Percentiles rank a stretch among this genome's conserved stretches.
Evolutionary conservation across 2,329 filamentous ascomycete species (phyloP).

Genomic region (Colletotrichum somersetense): DNA sequence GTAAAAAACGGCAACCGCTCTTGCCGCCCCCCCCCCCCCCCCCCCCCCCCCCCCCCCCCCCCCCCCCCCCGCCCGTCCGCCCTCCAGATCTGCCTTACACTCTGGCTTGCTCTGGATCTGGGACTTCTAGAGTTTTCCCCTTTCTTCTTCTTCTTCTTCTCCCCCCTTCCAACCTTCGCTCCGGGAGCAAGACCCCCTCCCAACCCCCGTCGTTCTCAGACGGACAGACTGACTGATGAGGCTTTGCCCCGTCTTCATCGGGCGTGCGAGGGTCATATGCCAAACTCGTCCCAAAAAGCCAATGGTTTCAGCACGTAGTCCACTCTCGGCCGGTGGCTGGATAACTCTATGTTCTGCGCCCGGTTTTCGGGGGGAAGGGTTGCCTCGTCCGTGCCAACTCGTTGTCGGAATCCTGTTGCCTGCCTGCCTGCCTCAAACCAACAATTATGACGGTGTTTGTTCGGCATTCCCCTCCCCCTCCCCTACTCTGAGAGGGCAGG

Average conservation of each 20-base stretch:
- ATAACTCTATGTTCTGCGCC: conserved; percentile 18
- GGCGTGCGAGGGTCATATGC: background rate
- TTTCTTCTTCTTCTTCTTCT: too few relatives aligned
- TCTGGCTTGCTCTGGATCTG: background rate
- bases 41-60: background rate
- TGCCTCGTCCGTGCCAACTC: conserved; percentile 12
- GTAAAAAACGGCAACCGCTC: background rate
- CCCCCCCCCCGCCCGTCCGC: background rate
- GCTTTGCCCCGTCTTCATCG: background rate
- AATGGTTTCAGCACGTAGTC: conserved; percentile 8
- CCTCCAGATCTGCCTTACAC: background rate
- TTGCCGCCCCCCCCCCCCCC: background rate
- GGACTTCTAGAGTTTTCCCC: background rate
- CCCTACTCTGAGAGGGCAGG: background rate
- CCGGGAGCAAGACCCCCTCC: background rate
- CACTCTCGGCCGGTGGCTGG: conserved; percentile 3
- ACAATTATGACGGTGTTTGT: too few relatives aligned
- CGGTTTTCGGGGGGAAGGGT: background rate
- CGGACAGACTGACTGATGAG: background rate
- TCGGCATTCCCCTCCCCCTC: background rate
- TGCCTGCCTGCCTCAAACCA: background rate
- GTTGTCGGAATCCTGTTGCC: background rate
- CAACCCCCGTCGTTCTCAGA: background rate
- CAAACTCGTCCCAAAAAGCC: background rate
- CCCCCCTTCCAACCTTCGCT: background rate